Base-by-base conservation (phyloP, 345 rosid genomes). In the Citrus glauca region DNA sequence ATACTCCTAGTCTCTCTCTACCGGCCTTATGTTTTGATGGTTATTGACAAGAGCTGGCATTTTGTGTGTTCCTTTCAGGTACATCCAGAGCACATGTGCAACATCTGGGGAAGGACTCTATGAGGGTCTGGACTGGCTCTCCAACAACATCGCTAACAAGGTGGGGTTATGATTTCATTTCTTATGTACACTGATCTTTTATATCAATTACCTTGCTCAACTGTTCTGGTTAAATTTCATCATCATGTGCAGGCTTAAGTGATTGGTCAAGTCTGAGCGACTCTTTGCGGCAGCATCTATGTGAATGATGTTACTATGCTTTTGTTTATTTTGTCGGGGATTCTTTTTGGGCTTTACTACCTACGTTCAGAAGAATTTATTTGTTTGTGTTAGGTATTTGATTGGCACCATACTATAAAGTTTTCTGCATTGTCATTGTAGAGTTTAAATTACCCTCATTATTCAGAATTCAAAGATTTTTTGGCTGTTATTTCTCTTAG, bases 81-180 rank as follows among this genome's bases (percentile, higher is more conserved):
- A 92, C 83, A 92, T 92, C 82, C 96, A 92, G 88, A 91, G 96
- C 82, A 87, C 95, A 42, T 91, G 95, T 33, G 95, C 93, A 5
- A 91, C 93, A 17, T 86, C 93, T 7, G 96, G 97, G 69, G 97
- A 89, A 85, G 97, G 97, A 56, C 87, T 92, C 1, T 92, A 92
- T 10, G 94, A 90, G 85, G 96, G 96, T 48, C 86, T 91, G 38
- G 97, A 92, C 72, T 92, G 97, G 97, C 94, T 92, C 22, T 90
- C 94, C 84, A 90, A 88, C 88, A 91, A 91, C 90, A 91, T 90
- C 35, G 90, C 90, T 45, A 86, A 83, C 85, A 92, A 90, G 90
- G 92, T 89, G 50, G 16, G 71, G 20, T 38, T 11, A 65, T 33
- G 2, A 2, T 11, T 0, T 0, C 30, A 19, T 37, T 1, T 55